These are phyloP conservation scores for Paracoccidioides brasiliensis DNA, from an alignment of 2,329 filamentous ascomycete genomes.

Conservation along the genomic window DNA sequence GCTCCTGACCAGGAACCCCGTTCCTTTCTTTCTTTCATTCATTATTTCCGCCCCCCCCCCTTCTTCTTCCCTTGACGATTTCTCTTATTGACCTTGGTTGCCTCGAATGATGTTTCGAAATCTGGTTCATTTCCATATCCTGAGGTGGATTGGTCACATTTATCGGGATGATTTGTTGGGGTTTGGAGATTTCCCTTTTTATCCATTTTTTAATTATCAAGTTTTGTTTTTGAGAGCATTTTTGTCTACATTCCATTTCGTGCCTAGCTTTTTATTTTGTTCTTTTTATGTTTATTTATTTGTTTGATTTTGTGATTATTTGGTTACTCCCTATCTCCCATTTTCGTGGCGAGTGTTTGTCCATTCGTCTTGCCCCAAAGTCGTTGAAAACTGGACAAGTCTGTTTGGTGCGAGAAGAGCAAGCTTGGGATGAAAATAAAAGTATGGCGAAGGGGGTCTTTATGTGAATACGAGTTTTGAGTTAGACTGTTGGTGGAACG, in stretches of 20 bases:
- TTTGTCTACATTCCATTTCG: not conserved
- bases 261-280: slow-evolving; percentile 5
- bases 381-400: not conserved
- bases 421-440: not conserved
- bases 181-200: not conserved
- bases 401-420: not conserved
- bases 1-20: not conserved
- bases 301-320: slow-evolving; percentile 1
- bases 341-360: not conserved
- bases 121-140: too few species aligned
- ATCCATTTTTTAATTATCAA: not conserved
- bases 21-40: not conserved
- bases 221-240: not conserved
- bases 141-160: not conserved
- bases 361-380: not conserved
- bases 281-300: not conserved
- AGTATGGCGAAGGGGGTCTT: too few species aligned
- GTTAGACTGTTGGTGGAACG: too few species aligned
- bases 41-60: too few species aligned
- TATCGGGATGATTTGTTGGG: not conserved
- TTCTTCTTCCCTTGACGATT: too few species aligned
- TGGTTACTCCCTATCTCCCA: not conserved
- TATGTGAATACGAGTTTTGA: too few species aligned
- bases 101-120: too few species aligned
- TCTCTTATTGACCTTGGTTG: too few species aligned